Conservation (phyloP, 2,329 filamentous ascomycete genomes). For the Arthrobotrys megalospora region DNA sequence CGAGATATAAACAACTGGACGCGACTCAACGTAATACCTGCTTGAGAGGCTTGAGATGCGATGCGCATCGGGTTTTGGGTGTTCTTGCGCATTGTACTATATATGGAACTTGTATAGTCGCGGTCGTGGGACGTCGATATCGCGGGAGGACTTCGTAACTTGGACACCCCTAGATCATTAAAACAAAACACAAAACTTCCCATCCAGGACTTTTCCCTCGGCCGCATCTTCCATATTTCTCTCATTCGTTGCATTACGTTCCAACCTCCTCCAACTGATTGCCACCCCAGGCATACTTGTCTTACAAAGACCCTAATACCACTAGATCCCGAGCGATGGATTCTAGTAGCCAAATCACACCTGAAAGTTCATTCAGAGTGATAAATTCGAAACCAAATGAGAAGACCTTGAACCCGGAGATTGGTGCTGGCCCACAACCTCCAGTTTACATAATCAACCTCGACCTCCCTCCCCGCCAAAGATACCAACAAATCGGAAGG, state of each 20-base stretch:
- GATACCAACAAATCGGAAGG: slow-evolving; percentile 51
- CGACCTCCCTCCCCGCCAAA: slow-evolving; percentile 49
- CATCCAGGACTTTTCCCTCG: background rate
- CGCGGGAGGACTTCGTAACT: slow-evolving; percentile 9
- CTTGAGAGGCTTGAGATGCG: background rate
- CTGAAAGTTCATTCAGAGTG: slow-evolving; percentile 7
- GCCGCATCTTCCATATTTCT: background rate
- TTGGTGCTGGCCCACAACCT: background rate
- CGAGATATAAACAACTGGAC: slow-evolving; percentile 11
- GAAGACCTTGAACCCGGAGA: background rate
- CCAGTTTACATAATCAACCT: slow-evolving; percentile 41
- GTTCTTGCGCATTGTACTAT: background rate
- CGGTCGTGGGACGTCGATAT: background rate
- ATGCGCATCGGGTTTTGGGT: background rate
- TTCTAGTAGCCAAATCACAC: background rate
- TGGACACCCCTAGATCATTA: background rate
- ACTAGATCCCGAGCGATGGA: background rate
- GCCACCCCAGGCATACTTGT: background rate
- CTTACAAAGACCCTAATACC: background rate
- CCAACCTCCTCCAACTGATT: background rate
- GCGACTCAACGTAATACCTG: background rate
- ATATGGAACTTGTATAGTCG: background rate
- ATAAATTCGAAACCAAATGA: slow-evolving; percentile 5
- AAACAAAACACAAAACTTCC: background rate
- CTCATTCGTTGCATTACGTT: background rate